phyloP scores from a whole-genome alignment of 495 filamentous ascomycete species.

The Penicillium alfredii region DNA sequence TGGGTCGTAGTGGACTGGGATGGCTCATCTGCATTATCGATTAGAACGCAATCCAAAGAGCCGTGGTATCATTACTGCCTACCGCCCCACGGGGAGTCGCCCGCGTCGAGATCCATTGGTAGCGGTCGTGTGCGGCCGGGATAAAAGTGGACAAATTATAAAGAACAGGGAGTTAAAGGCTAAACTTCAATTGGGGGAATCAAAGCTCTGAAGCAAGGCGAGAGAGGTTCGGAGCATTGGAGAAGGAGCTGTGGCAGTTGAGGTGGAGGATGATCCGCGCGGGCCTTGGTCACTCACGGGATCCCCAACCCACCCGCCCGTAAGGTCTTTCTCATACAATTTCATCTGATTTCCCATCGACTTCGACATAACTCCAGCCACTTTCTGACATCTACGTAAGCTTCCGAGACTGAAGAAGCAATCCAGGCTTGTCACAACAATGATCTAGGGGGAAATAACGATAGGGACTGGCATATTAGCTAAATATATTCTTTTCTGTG shows the following conservation, averaged over 20 bases:
- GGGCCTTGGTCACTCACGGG: slow-evolving; percentile 28
- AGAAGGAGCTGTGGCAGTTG: slow-evolving; percentile 19
- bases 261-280: slow-evolving; percentile 33
- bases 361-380: too few species aligned
- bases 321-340: slow-evolving; percentile 1
- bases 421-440: too few species aligned
- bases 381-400: too few species aligned
- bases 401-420: too few species aligned
- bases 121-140: slow-evolving; percentile 2
- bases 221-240: too few species aligned
- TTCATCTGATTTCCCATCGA: neutral
- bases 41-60: slow-evolving; percentile 23
- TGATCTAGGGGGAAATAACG: too few species aligned
- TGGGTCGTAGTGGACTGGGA: slow-evolving; percentile 44
- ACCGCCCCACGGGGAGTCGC: slow-evolving; percentile 70
- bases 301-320: slow-evolving; percentile 14
- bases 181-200: slow-evolving; percentile 8
- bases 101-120: slow-evolving; percentile 57
- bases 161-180: slow-evolving; percentile 4
- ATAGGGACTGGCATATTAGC: too few species aligned
- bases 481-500: too few species aligned
- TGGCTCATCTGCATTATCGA: slow-evolving; percentile 46
- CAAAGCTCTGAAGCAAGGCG: slow-evolving; percentile 6
- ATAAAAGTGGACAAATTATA: neutral
- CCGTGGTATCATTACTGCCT: slow-evolving; percentile 34